Base-by-base conservation (phyloP, 225 moss, liverwort and hornwort genomes). In the Ulota crispa region DNA sequence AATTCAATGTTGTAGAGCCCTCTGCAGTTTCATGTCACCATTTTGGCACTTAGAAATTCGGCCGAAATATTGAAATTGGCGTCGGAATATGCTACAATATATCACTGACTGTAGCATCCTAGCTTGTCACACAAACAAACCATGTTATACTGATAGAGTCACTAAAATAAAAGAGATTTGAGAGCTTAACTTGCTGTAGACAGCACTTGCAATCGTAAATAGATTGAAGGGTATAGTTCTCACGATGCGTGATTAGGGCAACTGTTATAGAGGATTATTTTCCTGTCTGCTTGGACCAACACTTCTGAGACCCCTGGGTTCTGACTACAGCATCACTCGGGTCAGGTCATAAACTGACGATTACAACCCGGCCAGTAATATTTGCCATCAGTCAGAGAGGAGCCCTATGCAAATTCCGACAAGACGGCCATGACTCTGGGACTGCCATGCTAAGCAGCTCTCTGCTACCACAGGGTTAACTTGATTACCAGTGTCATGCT, bases 351-450 rank as follows among this genome's bases (percentile, higher is more conserved):
- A 60, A 43, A 69, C 79, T 79, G 69, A 43, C 79, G 30, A 24
- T n/a, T 26, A 11, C 73, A 24, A 41, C 54, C 64, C 74, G 42
- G 67, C 74, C 81, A 56, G 65, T 53, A 34, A 66, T 27, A 23
- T 20, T 39, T 3, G 81, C 30, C 9, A 31, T 55, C 43, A 73
- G 73, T 41, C 80, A 81, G 72, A 63, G 62, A 19, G 21, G 15
- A 64, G 30, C 64, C 75, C 86, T 55, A 74, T 55, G 55, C 78
- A 81, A 81, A 75, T 84, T 84, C 84, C 87, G 87, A 84, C 87
- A 81, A 72, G 52, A 68, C 41, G 75, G 82, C 84, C 87, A 80
- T 80, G 80, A 80, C 80, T 87, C 60, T 76, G 65, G 68, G 32
- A 75, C 86, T 86, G 86, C 72, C 72, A 56, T 23, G 66, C 78